Percentiles rank a stretch among this genome's conserved stretches.
Conservation (phyloP, 495 filamentous ascomycete species). For the Xylaria cubensis region DNA sequence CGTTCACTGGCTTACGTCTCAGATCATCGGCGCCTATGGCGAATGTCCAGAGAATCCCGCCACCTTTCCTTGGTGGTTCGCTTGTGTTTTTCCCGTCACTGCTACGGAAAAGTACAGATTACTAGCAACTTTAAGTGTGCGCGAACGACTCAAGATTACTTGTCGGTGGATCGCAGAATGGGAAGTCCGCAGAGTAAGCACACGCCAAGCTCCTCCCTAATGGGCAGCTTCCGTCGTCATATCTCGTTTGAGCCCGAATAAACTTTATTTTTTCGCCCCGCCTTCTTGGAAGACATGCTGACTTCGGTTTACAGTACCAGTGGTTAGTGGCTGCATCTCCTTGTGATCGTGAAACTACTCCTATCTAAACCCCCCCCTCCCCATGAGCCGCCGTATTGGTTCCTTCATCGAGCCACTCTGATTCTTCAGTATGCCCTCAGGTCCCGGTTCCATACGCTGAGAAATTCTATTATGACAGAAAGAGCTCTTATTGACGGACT, state of each 20-base stretch:
- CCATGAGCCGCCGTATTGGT: neutral
- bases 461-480: constrained; percentile 24
- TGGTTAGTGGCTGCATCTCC: constrained; percentile 19
- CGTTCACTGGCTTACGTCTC: constrained; percentile 74
- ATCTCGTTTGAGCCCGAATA: neutral
- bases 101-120: constrained; percentile 82
- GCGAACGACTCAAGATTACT: constrained; percentile 81
- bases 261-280: neutral
- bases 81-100: constrained; percentile 75
- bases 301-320: neutral
- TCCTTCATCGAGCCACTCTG: neutral
- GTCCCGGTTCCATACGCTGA: neutral
- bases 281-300: neutral
- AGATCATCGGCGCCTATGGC: constrained; percentile 76
- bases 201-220: neutral
- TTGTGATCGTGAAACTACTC: neutral
- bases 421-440: neutral
- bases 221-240: neutral
- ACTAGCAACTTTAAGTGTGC: constrained; percentile 71
- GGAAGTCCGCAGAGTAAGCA: constrained; percentile 75
- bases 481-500: constrained; percentile 30
- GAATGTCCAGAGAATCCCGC: constrained; percentile 76
- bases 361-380: neutral
- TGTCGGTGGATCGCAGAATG: constrained; percentile 76
- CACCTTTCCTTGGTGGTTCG: constrained; percentile 90